Evolutionary conservation across 179 eudicot species (phyloP).

Genomic region (Patellifolia procumbens): DNA sequence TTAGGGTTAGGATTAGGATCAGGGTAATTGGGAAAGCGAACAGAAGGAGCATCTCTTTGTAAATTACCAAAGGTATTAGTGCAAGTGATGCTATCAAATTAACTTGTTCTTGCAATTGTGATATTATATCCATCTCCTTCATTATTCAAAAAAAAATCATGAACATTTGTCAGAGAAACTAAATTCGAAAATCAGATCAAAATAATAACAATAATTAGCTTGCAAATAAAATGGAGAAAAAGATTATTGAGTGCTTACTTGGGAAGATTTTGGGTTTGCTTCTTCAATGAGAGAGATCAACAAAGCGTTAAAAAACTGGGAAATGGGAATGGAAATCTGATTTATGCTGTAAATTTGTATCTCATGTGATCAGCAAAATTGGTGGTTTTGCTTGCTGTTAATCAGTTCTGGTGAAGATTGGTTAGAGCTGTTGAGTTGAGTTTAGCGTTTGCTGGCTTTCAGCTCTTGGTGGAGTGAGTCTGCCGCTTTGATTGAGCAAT

Average conservation of each 20-base stretch:
- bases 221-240: not conserved
- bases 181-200: not conserved
- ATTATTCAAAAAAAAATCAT: not conserved
- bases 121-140: slow-evolving; percentile 69
- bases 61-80: slow-evolving; percentile 86
- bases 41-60: slow-evolving; percentile 87
- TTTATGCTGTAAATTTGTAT: no score
- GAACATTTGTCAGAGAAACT: not conserved
- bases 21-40: slow-evolving; percentile 83
- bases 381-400: no score
- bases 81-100: slow-evolving; percentile 68
- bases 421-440: no score
- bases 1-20: slow-evolving; percentile 73
- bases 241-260: not conserved
- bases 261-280: not conserved
- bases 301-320: no score
- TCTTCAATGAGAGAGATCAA: no score
- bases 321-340: no score
- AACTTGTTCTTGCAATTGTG: slow-evolving; percentile 84
- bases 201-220: not conserved
- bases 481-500: no score
- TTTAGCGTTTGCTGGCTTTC: no score
- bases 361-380: no score
- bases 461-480: no score
- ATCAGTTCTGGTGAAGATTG: no score